These are phyloP conservation scores for Colletotrichum liaoningense DNA, from an alignment of 2,329 filamentous ascomycete genomes.

Conservation along the genomic window DNA sequence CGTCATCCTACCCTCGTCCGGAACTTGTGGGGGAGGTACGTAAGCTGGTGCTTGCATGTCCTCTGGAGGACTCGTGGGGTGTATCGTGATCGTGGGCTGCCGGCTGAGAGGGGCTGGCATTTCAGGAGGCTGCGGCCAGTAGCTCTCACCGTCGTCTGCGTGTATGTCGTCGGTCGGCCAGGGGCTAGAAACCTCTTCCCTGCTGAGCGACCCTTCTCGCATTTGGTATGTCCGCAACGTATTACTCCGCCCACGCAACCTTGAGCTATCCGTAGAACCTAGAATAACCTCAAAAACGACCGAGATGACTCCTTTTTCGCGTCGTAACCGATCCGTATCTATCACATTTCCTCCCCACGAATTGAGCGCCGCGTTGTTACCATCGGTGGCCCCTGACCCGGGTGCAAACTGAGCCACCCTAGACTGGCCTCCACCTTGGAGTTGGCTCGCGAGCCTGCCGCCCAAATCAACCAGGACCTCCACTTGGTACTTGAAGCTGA, in stretches of 20 bases:
- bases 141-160: constrained; percentile 29
- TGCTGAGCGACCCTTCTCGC: constrained; percentile 43
- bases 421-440: constrained; percentile 72
- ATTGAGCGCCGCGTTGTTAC: constrained; percentile 57
- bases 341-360: constrained; percentile 77
- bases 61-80: constrained; percentile 37
- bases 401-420: constrained; percentile 50
- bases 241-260: constrained; percentile 32
- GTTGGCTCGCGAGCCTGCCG: constrained; percentile 81
- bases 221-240: constrained; percentile 39
- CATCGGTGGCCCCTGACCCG: constrained; percentile 47
- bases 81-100: constrained; percentile 30
- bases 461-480: constrained; percentile 94
- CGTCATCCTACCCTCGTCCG: constrained; percentile 71
- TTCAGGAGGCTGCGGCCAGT: constrained; percentile 30
- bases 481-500: constrained; percentile 93
- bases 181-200: constrained; percentile 43
- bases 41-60: constrained; percentile 57
- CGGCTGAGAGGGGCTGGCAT: constrained; percentile 11
- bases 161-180: constrained; percentile 26
- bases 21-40: constrained; percentile 70
- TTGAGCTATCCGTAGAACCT: constrained; percentile 82
- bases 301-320: constrained; percentile 92
- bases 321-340: constrained; percentile 86
- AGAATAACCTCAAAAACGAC: constrained; percentile 89